phyloP scores from a whole-genome alignment of 1,284 basidiomycete genomes.

The Cutaneotrichosporon daszewskae region DNA sequence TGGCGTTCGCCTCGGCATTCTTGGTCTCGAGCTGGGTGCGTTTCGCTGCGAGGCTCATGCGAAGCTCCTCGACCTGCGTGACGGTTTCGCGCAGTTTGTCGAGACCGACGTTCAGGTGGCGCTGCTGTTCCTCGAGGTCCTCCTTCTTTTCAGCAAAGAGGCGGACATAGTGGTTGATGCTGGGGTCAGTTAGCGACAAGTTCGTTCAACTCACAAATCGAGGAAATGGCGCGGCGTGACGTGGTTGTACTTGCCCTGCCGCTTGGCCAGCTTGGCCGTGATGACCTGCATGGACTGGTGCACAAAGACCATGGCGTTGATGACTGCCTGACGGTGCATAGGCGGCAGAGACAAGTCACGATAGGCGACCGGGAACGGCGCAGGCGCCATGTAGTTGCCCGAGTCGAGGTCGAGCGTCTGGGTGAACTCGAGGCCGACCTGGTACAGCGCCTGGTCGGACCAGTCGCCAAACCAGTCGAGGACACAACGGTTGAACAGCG shows the following conservation, averaged over 20 bases:
- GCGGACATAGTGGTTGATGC: constrained; percentile 96
- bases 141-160: constrained; percentile 97
- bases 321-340: constrained; percentile 65
- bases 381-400: constrained; percentile 67
- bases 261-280: constrained; percentile 79
- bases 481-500: constrained; percentile 95
- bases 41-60: constrained; percentile 92
- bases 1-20: constrained; percentile 91
- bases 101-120: constrained; percentile 95
- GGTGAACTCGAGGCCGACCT: constrained; percentile 93
- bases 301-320: constrained; percentile 90
- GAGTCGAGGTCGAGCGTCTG: constrained; percentile 83
- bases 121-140: constrained; percentile 96
- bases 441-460: constrained; percentile 95
- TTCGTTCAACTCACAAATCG: constrained; percentile 78
- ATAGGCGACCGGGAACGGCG: constrained; percentile 81
- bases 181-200: constrained; percentile 36
- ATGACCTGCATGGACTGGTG: constrained; percentile 86
- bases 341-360: constrained; percentile 75
- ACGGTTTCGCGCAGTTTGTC: constrained; percentile 96
- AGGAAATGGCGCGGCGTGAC: constrained; percentile 98
- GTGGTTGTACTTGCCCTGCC: constrained; percentile 90
- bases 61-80: constrained; percentile 89
- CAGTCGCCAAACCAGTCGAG: constrained; percentile 98
- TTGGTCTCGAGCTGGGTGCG: constrained; percentile 88